Evolutionary conservation across 2,329 filamentous ascomycete species (phyloP).

Genomic region (Plenodomus lindquistii): DNA sequence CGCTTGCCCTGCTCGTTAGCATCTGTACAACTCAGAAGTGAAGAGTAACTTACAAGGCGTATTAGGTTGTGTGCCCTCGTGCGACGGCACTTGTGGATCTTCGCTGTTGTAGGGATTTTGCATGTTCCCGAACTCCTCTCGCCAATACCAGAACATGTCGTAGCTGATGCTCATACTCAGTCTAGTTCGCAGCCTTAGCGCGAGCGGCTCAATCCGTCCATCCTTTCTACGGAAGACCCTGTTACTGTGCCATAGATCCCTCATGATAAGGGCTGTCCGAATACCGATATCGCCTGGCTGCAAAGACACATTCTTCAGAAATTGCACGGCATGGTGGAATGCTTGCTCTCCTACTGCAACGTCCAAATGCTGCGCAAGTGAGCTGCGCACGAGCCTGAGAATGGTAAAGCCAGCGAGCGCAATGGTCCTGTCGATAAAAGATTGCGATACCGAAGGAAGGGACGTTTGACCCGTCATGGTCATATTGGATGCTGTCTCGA

Average conservation of each 20-base stretch:
- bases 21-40: neutral
- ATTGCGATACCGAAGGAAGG: slow-evolving; percentile 33
- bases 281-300: slow-evolving; percentile 38
- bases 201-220: slow-evolving; percentile 37
- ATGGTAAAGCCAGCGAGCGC: slow-evolving; percentile 39
- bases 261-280: slow-evolving; percentile 37
- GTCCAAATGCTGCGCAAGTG: slow-evolving; percentile 37
- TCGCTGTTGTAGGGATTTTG: slow-evolving; percentile 42
- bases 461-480: slow-evolving; percentile 26
- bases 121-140: slow-evolving; percentile 44
- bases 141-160: slow-evolving; percentile 48
- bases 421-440: slow-evolving; percentile 40
- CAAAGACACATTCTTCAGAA: slow-evolving; percentile 38
- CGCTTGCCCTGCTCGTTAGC: slow-evolving; percentile 21
- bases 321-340: slow-evolving; percentile 36
- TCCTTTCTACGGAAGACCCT: slow-evolving; percentile 39
- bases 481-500: slow-evolving; percentile 28
- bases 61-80: slow-evolving; percentile 26
- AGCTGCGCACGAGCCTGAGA: slow-evolving; percentile 35
- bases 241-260: slow-evolving; percentile 40
- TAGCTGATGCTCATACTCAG: slow-evolving; percentile 45
- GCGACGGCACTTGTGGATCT: slow-evolving; percentile 22
- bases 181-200: slow-evolving; percentile 36
- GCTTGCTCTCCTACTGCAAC: slow-evolving; percentile 39
- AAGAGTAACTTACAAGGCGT: slow-evolving; percentile 32